Evolutionary conservation across 2,329 filamentous ascomycete species (phyloP), one percentile per base, ranked within the genome.

Genomic region (Alternaria burnsii): DNA sequence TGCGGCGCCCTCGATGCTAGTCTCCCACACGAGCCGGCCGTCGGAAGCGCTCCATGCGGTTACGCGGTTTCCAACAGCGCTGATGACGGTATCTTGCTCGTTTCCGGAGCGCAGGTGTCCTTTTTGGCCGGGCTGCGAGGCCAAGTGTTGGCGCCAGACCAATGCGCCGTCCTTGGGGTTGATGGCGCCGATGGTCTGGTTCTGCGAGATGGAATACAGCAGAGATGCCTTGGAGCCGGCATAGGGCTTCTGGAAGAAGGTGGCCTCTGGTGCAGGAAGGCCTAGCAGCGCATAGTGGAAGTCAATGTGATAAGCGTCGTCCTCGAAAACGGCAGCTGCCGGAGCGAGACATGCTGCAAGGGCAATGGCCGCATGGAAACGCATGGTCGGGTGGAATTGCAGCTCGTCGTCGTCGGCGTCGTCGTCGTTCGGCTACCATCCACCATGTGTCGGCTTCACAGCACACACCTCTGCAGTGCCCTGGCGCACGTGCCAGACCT

Each of bases 211-310:
- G 0, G 95, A 96, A 78, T 97, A 99, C 53, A 99, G 85, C 38
- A 99, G 85, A 55, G 92, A 94, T 36, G 94, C 94, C 78, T 92
- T 93, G 64, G 94, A 94, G 69, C 89, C 87, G 64, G 87, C 85
- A 72, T 91, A 86, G 40, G 95, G 94, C 70, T 89, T 90, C 81
- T 97, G 93, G 87, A 98, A 98, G 86, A 98, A 96, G 70, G 94
- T 97, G 62, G 92, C 91, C 65, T 92, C 88, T 76, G 87, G 84
- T 77, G 91, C 90, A 55, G 95, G 93, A 38, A 92, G 82, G 73
- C 95, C 95, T 73, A 99, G 83, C 50, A 98, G 89, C 67, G 92
- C 88, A 82, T 97, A 89, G 81, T 98, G 94, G 82, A 93, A 98
- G 81, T 99, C 95, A 78, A 96, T 87, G 71, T 92, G 87, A 82